Percentiles rank a stretch among this genome's conserved stretches.
phyloP scores from a whole-genome alignment of 768 basidiomycete genomes.

The Lactarius psammicola region DNA sequence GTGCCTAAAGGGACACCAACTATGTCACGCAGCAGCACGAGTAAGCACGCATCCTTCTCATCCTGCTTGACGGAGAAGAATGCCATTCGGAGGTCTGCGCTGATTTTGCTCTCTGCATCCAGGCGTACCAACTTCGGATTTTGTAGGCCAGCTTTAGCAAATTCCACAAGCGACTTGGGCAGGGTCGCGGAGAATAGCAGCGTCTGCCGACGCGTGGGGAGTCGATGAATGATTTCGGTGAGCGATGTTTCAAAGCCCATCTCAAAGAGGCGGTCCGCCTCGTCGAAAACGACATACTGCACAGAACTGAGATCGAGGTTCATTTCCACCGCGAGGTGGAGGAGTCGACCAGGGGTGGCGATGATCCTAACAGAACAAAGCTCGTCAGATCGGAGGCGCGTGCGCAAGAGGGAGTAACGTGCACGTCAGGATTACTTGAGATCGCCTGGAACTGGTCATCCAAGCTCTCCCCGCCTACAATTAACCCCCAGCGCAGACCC shows the following conservation, averaged over 20 bases:
- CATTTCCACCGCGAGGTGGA: slow-evolving; percentile 98
- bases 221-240: slow-evolving; percentile 85
- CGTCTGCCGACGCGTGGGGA: slow-evolving; percentile 85
- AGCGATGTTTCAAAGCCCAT: slow-evolving; percentile 95
- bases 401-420: slow-evolving; percentile 38
- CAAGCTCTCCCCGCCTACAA: slow-evolving; percentile 94
- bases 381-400: slow-evolving; percentile 14
- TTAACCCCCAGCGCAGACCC: slow-evolving; percentile 81
- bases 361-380: slow-evolving; percentile 64
- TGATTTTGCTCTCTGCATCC: slow-evolving; percentile 95
- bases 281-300: slow-evolving; percentile 93
- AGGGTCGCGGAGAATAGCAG: slow-evolving; percentile 95
- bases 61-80: slow-evolving; percentile 91
- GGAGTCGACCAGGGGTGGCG: slow-evolving; percentile 93
- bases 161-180: slow-evolving; percentile 93
- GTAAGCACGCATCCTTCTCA: slow-evolving; percentile 91
- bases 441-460: slow-evolving; percentile 98
- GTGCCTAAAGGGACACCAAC: slow-evolving; percentile 72
- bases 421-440: slow-evolving; percentile 93
- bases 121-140: slow-evolving; percentile 95
- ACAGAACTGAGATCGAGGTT: slow-evolving; percentile 83
- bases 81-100: slow-evolving; percentile 87
- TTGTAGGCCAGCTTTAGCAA: slow-evolving; percentile 94
- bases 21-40: slow-evolving; percentile 81
- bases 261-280: slow-evolving; percentile 97